Base-by-base conservation (phyloP, 2,329 filamentous ascomycete species). In the Periconia digitata region DNA sequence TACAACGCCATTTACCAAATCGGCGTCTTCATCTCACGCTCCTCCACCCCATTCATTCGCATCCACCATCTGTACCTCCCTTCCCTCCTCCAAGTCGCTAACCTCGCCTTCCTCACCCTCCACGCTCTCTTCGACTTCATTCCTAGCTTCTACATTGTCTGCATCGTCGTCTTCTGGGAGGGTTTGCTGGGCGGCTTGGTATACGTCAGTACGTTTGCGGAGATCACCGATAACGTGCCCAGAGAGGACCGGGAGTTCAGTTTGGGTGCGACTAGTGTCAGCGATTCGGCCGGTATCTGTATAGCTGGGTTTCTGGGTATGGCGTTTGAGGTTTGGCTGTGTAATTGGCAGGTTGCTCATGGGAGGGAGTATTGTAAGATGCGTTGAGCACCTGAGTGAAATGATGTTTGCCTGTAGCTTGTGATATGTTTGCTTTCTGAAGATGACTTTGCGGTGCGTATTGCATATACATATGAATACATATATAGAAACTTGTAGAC, bases 1-100 rank as follows among this genome's bases (percentile, higher is more conserved):
- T 99, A 99, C 71, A 88, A 88, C 55, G 92, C 95, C 48, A 86
- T 97, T 52, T 97, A 99, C 72, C 92, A 99, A 75, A 77, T 92
- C 2, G 94, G 94, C 46, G 94, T 97, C 54, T 97, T 97, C 74
- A 83, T 97, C 59, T 96, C 92, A 0, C 86, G 94, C 15, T 95
- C 91, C 0, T 95, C 90, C 0, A 91, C 90, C 1, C 90, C 92
- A 0, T 95, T 96, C 69, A 68, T 95, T 58, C 86, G 92, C 22
- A 81, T 97, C 36, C 88, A 87, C 59, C 77, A 84, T 41, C 80
- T 97, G 1, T 97, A 97, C 66, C 60, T 89, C 0, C 92, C 92
- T 0, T 90, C 90, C 0, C 70, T 92, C 8, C 79, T 99, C 0
- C 94, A 97, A 70, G 76, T 94, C 2, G 78, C 78, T 49, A 99